A percentile compares a stretch with the other conserved stretches of the same genome.
Evolutionary conservation across 371 early-diverging fungal species (phyloP).

Genomic region (Syncephalastrum monosporum): DNA sequence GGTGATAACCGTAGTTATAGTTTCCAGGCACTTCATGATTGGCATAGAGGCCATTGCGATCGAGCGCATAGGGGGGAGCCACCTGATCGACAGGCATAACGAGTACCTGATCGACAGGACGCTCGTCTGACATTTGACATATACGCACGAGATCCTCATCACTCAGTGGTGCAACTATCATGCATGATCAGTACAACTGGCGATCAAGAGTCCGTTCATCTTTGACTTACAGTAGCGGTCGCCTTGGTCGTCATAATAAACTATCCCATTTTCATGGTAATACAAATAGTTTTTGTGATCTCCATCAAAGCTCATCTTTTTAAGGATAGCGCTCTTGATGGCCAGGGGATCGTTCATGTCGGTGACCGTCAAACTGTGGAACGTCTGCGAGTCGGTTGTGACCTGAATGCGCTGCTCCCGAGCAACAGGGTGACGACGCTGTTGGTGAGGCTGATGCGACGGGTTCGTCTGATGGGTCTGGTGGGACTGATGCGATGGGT

Average conservation of each 20-base stretch:
- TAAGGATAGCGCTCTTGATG: conserved; percentile 38
- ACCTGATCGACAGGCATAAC: conserved; percentile 28
- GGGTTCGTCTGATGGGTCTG: background rate
- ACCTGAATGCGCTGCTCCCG: conserved; percentile 32
- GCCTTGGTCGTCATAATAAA: conserved; percentile 29
- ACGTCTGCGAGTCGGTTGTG: conserved; percentile 40
- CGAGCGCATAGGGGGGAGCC: conserved; percentile 12
- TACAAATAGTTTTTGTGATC: conserved; percentile 30
- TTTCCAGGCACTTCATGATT: conserved; percentile 1
- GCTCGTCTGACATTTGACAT: conserved; percentile 43
- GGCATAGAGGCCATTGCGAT: conserved; percentile 9
- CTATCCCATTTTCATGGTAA: conserved; percentile 42
- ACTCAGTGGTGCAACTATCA: conserved; percentile 31
- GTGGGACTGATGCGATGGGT: background rate
- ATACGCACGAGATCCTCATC: conserved; percentile 39
- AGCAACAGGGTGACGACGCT: background rate
- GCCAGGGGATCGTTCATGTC: conserved; percentile 35
- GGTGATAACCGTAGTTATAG: conserved; percentile 6
- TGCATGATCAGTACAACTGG: background rate
- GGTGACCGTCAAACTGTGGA: conserved; percentile 43
- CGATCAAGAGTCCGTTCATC: background rate
- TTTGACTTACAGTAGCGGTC: conserved; percentile 11
- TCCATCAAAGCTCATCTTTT: conserved; percentile 38
- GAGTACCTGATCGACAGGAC: conserved; percentile 36
- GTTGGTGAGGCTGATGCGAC: conserved; percentile 5